Conservation (phyloP, 306 rosid genomes). For the Ammopiptanthus mongolicus region DNA sequence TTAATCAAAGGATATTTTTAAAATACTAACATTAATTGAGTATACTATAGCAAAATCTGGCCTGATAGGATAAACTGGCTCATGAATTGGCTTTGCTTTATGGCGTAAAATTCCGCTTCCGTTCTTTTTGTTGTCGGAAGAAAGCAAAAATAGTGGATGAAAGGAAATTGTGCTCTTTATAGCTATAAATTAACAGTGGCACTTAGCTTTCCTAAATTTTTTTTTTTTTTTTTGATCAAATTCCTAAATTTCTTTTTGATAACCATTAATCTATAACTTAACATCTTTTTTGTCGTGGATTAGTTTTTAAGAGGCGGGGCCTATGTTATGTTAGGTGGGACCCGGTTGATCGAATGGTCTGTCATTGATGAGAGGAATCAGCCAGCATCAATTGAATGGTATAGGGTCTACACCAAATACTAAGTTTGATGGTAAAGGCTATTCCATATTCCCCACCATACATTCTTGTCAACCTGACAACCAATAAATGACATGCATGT, state of each 20-base stretch:
- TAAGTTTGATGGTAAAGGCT: constrained; percentile 25
- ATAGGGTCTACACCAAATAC: constrained; percentile 33
- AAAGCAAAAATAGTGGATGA: background rate
- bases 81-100: constrained; percentile 12
- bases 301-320: background rate
- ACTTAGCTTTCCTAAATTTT: background rate
- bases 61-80: constrained; percentile 5
- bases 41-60: constrained; percentile 21
- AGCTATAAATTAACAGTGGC: background rate
- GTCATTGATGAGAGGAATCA: constrained; percentile 26
- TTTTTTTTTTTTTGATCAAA: too few relatives aligned
- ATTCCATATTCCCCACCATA: constrained; percentile 52
- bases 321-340: background rate
- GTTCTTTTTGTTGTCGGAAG: constrained; percentile 24
- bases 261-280: background rate
- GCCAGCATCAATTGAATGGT: constrained; percentile 26
- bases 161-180: background rate
- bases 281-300: too few relatives aligned
- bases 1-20: too few relatives aligned
- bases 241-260: background rate
- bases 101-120: constrained; percentile 1
- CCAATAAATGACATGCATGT: constrained; percentile 44
- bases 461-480: constrained; percentile 45
- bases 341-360: constrained; percentile 20
- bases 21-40: too few relatives aligned